Conservation (phyloP, 1,284 basidiomycete species). For the Rhodotorula sp. region DNA sequence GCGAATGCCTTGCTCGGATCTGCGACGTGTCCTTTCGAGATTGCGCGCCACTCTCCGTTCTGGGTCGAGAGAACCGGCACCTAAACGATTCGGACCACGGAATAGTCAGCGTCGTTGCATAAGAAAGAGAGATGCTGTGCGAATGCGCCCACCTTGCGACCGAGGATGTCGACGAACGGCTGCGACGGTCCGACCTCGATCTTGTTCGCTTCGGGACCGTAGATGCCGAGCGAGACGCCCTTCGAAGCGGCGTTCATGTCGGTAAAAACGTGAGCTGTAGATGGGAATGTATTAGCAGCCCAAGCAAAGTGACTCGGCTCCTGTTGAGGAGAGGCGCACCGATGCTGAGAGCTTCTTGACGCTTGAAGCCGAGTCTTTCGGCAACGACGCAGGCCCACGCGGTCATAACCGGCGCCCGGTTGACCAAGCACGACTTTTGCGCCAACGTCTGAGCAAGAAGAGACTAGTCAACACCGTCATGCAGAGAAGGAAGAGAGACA, state of each 20-base stretch:
- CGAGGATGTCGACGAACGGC: constrained; percentile 85
- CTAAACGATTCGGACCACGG: neutral
- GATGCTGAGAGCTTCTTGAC: constrained; percentile 84
- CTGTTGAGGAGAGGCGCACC: constrained; percentile 54
- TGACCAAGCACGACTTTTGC: constrained; percentile 67
- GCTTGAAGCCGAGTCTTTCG: constrained; percentile 77
- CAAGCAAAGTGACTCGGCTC: too few relatives aligned
- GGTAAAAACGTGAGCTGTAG: constrained; percentile 79
- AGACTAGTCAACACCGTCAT: constrained; percentile 2
- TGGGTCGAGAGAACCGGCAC: constrained; percentile 79
- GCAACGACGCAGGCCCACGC: constrained; percentile 87
- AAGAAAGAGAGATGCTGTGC: neutral
- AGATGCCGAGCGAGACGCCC: constrained; percentile 75
- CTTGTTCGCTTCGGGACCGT: constrained; percentile 59
- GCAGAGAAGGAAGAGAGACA: neutral
- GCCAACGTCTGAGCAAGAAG: constrained; percentile 57
- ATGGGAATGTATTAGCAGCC: neutral
- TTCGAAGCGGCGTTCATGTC: constrained; percentile 84
- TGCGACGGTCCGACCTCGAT: constrained; percentile 69
- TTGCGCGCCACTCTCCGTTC: constrained; percentile 73
- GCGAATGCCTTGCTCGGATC: constrained; percentile 70
- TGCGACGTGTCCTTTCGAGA: constrained; percentile 66
- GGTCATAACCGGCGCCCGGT: constrained; percentile 91
- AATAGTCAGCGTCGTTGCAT: neutral
- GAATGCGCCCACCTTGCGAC: constrained; percentile 59